Evolutionary conservation across 73 alveolate species (phyloP), one percentile per base, ranked within the genome.

Genomic region (Symbiodinium natans): DNA sequence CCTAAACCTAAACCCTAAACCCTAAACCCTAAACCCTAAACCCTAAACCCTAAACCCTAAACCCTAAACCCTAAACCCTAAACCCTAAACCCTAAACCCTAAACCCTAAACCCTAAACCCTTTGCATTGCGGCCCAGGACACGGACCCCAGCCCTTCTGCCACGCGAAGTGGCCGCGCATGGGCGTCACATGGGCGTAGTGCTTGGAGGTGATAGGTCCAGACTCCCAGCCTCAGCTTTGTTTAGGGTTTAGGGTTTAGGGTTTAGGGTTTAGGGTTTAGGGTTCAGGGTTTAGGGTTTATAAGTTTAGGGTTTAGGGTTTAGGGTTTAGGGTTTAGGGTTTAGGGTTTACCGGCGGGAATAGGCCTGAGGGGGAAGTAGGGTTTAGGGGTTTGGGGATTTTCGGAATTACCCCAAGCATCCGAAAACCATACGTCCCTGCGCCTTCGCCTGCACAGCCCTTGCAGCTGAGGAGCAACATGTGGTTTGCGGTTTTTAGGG

Each of bases 81-180:
- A 48, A 48, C 63, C 23, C 63, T 5, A 48, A 48, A 25, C 63
- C 63, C 63, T 48, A 5, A 48, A 25, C 3, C 63, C 63, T 5
- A 48, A 48, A 48, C 63, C 56, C 56, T 43, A 43, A 5, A 43
- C 56, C 56, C 56, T 43, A 11, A 43, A 43, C 56, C 56, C 56
- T 43, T 43, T 11, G 5, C 11, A 43, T 43, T 43, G n/a, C n/a
- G n/a, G n/a, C n/a, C n/a, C n/a, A n/a, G 25, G 77, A 34, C 34
- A 33, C 56, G 98, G 98, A 43, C 98, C 98, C 90, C 90, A 92
- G 9, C 98, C 98, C 56, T 92, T 75, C 52, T 92, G 90, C 88
- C 88, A 92, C 23, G 90, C 88, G 56, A 92, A 92, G 98, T 92
- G 98, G 75, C 98, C 98, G 17, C 98, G 75, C 98, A 92, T 92